These are phyloP conservation scores for Phoma sp. DNA, from an alignment of 2,329 filamentous ascomycete genomes.

Conservation along the genomic window DNA sequence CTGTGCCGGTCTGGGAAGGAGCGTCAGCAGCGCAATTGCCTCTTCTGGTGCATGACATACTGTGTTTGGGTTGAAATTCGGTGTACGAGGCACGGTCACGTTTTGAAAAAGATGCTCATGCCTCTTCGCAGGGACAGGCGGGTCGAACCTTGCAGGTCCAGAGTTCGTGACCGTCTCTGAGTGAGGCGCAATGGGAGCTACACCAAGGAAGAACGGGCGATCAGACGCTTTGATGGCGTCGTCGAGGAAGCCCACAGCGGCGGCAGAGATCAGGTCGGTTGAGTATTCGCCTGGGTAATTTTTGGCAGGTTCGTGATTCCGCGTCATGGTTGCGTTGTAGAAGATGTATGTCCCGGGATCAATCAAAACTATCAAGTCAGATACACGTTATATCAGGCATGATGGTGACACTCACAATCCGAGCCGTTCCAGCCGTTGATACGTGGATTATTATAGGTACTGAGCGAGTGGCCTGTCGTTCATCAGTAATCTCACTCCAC, in stretches of 20 bases:
- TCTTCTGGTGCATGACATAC: constrained; percentile 4
- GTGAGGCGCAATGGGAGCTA: constrained; percentile 72
- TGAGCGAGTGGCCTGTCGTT: constrained; percentile 56
- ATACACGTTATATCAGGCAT: not conserved
- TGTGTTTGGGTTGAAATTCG: constrained; percentile 69
- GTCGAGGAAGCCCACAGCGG: constrained; percentile 65
- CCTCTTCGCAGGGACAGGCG: constrained; percentile 65
- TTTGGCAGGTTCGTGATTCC: constrained; percentile 62
- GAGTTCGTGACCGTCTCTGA: constrained; percentile 26
- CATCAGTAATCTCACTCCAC: not conserved
- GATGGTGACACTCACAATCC: constrained; percentile 30
- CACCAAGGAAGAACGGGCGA: constrained; percentile 70
- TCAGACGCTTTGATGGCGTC: constrained; percentile 59
- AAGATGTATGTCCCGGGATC: constrained; percentile 74
- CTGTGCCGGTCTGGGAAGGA: constrained; percentile 18
- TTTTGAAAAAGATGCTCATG: constrained; percentile 68
- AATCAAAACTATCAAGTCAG: constrained; percentile 50
- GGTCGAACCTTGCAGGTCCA: constrained; percentile 45
- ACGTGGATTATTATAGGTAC: constrained; percentile 66
- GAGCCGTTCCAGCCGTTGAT: constrained; percentile 66
- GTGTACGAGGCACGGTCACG: constrained; percentile 64
- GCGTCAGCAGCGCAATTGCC: not conserved
- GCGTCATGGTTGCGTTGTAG: constrained; percentile 67
- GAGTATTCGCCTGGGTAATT: constrained; percentile 63
- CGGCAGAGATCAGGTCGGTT: constrained; percentile 65